Evolutionary conservation across 176 grass and related monocot species (phyloP).

Genomic region (Musa schizocarpa): DNA sequence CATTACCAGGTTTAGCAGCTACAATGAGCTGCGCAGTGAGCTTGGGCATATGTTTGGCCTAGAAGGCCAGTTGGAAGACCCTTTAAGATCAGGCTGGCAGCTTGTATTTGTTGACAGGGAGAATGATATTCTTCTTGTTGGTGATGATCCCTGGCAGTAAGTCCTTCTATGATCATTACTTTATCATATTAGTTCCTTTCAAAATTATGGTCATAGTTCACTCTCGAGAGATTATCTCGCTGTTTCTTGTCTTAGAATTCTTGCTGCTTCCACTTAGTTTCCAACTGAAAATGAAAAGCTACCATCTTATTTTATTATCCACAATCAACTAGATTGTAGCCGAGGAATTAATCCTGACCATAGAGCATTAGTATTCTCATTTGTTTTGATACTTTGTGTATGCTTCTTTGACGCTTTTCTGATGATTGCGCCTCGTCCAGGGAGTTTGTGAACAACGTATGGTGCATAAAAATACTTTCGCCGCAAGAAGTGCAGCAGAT

Average conservation of each 20-base stretch:
- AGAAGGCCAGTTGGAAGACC: slow-evolving; percentile 90
- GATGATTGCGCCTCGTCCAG: slow-evolving; percentile 19
- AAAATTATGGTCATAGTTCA: not conserved
- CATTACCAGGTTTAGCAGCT: slow-evolving; percentile 87
- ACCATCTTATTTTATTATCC: no score
- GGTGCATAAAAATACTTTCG: slow-evolving; percentile 93
- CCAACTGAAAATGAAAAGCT: no score
- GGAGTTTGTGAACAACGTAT: slow-evolving; percentile 93
- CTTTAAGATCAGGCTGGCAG: slow-evolving; percentile 99
- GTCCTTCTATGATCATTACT: slow-evolving; percentile 16
- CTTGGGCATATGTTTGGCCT: slow-evolving; percentile 85
- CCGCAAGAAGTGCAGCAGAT: slow-evolving; percentile 95
- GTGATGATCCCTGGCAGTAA: slow-evolving; percentile 96
- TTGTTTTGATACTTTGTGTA: not conserved
- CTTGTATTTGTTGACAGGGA: slow-evolving; percentile 99
- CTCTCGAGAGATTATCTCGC: no score
- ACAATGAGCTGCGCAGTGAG: slow-evolving; percentile 69
- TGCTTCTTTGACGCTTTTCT: not conserved
- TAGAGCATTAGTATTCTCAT: not conserved
- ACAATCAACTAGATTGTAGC: no score
- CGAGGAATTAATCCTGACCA: not conserved
- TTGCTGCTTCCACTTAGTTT: no score
- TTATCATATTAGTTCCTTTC: not conserved
- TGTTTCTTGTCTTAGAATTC: no score
- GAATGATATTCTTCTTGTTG: slow-evolving; percentile 86